Evolutionary conservation across 306 rosid species (phyloP).

Genomic region (Castanea crenata): DNA sequence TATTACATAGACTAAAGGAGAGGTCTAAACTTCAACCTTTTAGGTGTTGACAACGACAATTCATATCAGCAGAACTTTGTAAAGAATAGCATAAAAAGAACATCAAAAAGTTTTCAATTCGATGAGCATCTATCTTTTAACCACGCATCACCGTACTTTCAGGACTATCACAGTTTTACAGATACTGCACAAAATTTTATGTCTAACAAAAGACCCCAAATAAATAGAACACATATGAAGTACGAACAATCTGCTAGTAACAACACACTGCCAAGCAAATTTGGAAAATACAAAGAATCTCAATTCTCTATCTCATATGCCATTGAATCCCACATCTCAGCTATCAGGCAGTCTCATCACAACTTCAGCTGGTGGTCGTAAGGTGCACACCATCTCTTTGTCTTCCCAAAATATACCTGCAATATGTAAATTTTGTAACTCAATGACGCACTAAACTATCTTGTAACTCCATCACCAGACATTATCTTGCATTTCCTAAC

Average conservation of each 20-base stretch:
- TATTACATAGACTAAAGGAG: too few relatives aligned
- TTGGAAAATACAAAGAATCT: slow-evolving; percentile 9
- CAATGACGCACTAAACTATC: background rate
- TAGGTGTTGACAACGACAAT: background rate
- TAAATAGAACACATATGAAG: background rate
- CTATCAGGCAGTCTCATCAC: slow-evolving; percentile 75
- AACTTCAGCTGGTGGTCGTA: slow-evolving; percentile 90
- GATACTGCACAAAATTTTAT: background rate
- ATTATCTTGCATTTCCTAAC: background rate
- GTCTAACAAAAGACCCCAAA: background rate
- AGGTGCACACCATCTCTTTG: slow-evolving; percentile 98
- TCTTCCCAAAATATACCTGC: slow-evolving; percentile 95
- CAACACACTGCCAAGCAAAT: slow-evolving; percentile 10
- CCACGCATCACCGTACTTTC: background rate
- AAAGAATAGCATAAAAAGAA: background rate
- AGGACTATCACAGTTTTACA: background rate
- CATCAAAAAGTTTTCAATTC: background rate
- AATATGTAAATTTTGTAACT: slow-evolving; percentile 12
- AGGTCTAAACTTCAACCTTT: too few relatives aligned
- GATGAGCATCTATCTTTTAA: background rate
- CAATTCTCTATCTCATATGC: slow-evolving; percentile 4
- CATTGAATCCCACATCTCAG: slow-evolving; percentile 35
- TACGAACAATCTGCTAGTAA: slow-evolving; percentile 16
- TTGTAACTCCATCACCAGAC: background rate
- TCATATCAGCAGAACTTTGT: background rate